Evolutionary conservation across 768 basidiomycete genomes (phyloP).

Genomic region (Flagelloscypha sp.): DNA sequence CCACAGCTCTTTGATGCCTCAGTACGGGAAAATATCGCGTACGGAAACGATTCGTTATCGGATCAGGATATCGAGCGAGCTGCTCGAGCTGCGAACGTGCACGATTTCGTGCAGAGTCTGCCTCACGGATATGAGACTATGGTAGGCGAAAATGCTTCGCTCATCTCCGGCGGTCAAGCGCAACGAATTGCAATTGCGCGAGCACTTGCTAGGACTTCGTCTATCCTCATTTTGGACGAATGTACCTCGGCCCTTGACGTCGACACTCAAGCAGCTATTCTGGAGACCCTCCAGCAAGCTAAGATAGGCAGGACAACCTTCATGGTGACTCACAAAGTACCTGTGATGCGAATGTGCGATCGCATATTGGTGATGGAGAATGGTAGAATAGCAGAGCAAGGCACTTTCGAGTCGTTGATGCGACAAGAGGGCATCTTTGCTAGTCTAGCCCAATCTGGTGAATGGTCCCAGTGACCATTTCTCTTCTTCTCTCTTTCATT

Average conservation of each 20-base stretch:
- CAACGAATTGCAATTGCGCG: conserved; percentile 90
- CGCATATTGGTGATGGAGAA: conserved; percentile 73
- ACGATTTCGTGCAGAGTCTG: conserved; percentile 75
- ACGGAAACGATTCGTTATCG: conserved; percentile 49
- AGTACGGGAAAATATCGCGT: conserved; percentile 84
- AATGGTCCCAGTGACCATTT: conserved; percentile 37
- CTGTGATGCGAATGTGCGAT: conserved; percentile 89
- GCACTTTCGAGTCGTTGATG: conserved; percentile 65
- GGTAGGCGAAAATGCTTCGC: conserved; percentile 85
- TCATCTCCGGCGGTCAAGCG: conserved; percentile 91
- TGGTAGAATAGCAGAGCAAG: conserved; percentile 75
- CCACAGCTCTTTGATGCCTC: conserved; percentile 85
- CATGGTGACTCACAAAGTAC: conserved; percentile 89
- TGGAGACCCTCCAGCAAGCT: conserved; percentile 64
- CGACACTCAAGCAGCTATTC: conserved; percentile 73
- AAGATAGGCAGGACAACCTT: conserved; percentile 73
- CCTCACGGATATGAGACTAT: conserved; percentile 82
- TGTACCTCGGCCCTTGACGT: conserved; percentile 90
- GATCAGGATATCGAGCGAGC: conserved; percentile 58
- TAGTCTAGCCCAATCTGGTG: conserved; percentile 69
- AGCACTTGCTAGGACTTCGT: conserved; percentile 68
- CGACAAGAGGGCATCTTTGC: conserved; percentile 64
- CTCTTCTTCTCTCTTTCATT: neutral
- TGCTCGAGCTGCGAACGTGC: conserved; percentile 70
- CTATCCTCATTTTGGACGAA: conserved; percentile 83